Conservation (phyloP, 2,329 filamentous ascomycete genomes). For the Hypoxylon sp. region DNA sequence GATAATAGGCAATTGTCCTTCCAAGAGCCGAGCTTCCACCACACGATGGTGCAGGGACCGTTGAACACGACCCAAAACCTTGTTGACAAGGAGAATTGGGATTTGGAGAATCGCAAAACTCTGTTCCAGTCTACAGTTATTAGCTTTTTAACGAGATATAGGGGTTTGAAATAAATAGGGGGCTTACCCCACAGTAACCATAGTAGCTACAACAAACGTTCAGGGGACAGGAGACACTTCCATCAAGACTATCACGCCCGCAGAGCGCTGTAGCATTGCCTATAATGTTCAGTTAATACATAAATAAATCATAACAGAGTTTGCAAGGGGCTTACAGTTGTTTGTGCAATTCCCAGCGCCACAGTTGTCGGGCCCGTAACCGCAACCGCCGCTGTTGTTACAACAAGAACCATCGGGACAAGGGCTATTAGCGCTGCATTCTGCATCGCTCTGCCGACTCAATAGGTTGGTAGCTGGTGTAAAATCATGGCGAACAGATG, state of each 20-base stretch:
- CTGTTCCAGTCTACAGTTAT: neutral
- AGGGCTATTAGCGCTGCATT: slow-evolving; percentile 8
- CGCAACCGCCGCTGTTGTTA: slow-evolving; percentile 21
- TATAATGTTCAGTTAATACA: neutral
- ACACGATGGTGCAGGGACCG: slow-evolving; percentile 20
- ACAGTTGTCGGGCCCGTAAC: slow-evolving; percentile 39
- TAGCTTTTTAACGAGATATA: too few relatives aligned
- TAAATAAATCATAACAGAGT: neutral
- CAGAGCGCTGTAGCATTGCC: slow-evolving; percentile 20
- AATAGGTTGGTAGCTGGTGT: neutral
- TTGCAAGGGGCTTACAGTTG: slow-evolving; percentile 12
- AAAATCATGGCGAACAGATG: neutral
- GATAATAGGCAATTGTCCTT: slow-evolving; percentile 40
- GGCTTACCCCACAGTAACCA: slow-evolving; percentile 21
- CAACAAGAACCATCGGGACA: slow-evolving; percentile 26
- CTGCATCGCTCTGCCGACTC: slow-evolving; percentile 8
- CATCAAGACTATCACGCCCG: slow-evolving; percentile 24
- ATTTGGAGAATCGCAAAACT: slow-evolving; percentile 14
- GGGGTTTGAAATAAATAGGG: too few relatives aligned
- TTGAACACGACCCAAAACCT: slow-evolving; percentile 20
- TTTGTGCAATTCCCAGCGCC: slow-evolving; percentile 18
- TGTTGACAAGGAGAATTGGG: slow-evolving; percentile 20
- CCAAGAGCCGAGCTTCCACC: slow-evolving; percentile 16
- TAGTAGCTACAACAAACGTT: slow-evolving; percentile 22
- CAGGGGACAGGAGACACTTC: slow-evolving; percentile 13